Evolutionary conservation across 371 early-diverging fungal genomes (phyloP).

Genomic region (Mortierella sp.): DNA sequence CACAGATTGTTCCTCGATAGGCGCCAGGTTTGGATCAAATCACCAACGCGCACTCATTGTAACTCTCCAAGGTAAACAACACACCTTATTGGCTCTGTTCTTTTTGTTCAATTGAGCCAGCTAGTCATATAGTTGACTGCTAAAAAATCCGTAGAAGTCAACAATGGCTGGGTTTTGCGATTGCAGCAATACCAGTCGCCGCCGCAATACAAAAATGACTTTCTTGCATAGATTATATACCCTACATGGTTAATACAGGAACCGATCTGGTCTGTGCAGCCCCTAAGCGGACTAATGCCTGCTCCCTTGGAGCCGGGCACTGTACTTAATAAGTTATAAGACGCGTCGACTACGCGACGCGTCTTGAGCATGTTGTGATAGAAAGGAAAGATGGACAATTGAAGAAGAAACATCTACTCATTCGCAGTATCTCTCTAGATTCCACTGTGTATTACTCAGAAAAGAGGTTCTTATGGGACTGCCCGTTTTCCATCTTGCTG

Average conservation of each 20-base stretch:
- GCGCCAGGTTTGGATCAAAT: too few relatives aligned
- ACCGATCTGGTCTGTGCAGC: neutral
- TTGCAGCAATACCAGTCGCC: neutral
- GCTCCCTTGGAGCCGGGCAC: neutral
- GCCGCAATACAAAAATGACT: neutral
- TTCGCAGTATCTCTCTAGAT: neutral
- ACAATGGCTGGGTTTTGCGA: neutral
- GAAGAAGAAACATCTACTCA: neutral
- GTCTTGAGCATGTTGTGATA: conserved; percentile 1
- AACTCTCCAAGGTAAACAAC: neutral
- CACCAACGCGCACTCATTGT: neutral
- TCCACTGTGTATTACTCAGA: too few relatives aligned
- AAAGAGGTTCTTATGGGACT: neutral
- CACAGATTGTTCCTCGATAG: too few relatives aligned
- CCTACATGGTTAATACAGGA: neutral
- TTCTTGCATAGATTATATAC: neutral
- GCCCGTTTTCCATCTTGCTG: neutral
- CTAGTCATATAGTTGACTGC: neutral
- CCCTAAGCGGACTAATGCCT: neutral
- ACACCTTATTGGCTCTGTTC: too few relatives aligned
- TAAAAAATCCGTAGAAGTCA: neutral
- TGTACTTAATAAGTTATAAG: neutral
- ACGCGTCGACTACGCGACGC: conserved; percentile 12
- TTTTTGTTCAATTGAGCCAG: neutral
- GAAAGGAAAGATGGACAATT: neutral